Evolutionary conservation across 495 filamentous ascomycete genomes (phyloP).

Genomic region (Podospora australis): DNA sequence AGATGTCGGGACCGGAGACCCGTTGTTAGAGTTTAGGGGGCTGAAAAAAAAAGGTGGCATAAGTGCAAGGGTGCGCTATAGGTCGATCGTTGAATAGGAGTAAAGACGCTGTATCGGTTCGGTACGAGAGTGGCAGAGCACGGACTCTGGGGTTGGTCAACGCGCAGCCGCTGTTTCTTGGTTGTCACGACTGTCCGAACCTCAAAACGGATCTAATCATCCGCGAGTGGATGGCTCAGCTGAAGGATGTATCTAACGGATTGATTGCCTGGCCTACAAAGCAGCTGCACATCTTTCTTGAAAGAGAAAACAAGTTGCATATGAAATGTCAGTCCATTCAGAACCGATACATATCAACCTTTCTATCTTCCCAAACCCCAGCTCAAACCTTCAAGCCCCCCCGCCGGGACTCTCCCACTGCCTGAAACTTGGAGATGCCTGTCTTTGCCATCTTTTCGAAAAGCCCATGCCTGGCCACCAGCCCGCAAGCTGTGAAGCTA

Average conservation of each 20-base stretch:
- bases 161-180: too few species aligned
- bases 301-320: too few species aligned
- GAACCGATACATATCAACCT: neutral
- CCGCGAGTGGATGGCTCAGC: too few species aligned
- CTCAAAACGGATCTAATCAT: too few species aligned
- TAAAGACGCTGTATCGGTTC: conserved; percentile 6
- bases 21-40: conserved; percentile 19
- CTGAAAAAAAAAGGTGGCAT: conserved; percentile 5
- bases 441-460: conserved; percentile 1
- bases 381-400: neutral
- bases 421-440: neutral
- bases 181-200: too few species aligned
- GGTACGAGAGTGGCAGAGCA: conserved; percentile 6
- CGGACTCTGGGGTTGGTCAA: conserved; percentile 12
- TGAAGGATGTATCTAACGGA: too few species aligned
- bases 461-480: too few species aligned
- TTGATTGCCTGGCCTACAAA: too few species aligned
- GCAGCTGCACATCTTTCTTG: too few species aligned
- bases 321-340: neutral
- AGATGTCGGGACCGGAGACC: conserved; percentile 8
- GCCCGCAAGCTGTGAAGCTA: too few species aligned
- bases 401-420: neutral
- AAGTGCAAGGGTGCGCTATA: conserved; percentile 8
- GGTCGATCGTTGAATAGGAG: conserved; percentile 6
- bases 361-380: neutral